Percentiles rank a stretch among this genome's conserved stretches.
phyloP scores from a whole-genome alignment of 2,329 filamentous ascomycete species.

The Fusarium humuli region DNA sequence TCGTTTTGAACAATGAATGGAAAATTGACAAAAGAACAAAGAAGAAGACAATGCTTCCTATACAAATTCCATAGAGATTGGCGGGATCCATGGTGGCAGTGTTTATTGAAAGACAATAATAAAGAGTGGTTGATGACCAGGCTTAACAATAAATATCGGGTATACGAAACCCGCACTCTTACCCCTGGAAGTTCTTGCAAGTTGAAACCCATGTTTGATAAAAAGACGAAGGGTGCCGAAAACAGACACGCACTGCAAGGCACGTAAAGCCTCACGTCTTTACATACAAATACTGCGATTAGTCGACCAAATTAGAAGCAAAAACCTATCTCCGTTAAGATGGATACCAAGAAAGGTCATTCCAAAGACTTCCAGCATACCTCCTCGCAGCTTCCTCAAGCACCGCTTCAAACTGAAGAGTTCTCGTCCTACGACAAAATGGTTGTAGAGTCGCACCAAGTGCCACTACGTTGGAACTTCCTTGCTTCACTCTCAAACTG shows the following conservation, averaged over 20 bases:
- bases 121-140: neutral
- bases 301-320: neutral
- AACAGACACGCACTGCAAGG: neutral
- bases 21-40: neutral
- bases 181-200: neutral
- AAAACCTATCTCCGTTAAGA: neutral
- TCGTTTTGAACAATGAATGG: neutral
- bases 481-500: conserved; percentile 23
- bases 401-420: neutral
- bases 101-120: neutral
- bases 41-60: neutral
- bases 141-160: neutral
- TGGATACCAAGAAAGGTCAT: neutral
- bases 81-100: neutral
- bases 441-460: conserved; percentile 17
- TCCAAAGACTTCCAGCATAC: neutral
- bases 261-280: neutral
- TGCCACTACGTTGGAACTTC: conserved; percentile 4
- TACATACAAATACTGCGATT: neutral
- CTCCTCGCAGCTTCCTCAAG: neutral
- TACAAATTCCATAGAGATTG: neutral
- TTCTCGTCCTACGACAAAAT: conserved; percentile 12
- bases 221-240: neutral
- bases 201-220: neutral
- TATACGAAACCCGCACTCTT: neutral